These are phyloP conservation scores for Afroboletus lepidellus DNA, from an alignment of 1,284 basidiomycete genomes.

Conservation along the genomic window DNA sequence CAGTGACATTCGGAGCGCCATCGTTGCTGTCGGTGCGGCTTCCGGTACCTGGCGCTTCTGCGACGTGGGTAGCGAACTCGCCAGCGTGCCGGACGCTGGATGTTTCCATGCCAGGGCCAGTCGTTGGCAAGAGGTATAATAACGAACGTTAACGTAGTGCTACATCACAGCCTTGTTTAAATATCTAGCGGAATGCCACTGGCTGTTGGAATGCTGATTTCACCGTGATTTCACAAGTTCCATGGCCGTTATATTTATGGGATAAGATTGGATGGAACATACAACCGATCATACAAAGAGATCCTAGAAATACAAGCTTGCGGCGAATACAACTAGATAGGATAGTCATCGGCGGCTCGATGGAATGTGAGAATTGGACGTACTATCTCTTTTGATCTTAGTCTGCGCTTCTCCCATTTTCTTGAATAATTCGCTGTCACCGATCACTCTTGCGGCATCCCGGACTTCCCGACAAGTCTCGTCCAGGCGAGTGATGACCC, in stretches of 20 bases:
- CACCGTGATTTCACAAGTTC: conserved; percentile 5
- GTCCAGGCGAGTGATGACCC: conserved; percentile 93
- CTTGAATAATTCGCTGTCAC: conserved; percentile 91
- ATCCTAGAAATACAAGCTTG: conserved; percentile 79
- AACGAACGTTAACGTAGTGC: not conserved
- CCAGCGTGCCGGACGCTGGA: not conserved
- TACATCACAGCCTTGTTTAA: conserved; percentile 6
- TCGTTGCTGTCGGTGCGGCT: conserved; percentile 8
- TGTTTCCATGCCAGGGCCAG: conserved; percentile 15
- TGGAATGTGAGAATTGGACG: conserved; percentile 36
- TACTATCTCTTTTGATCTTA: conserved; percentile 92
- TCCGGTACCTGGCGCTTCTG: conserved; percentile 12
- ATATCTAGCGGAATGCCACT: conserved; percentile 4
- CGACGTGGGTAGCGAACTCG: conserved; percentile 1
- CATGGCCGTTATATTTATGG: not conserved
- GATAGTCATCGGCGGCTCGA: conserved; percentile 7
- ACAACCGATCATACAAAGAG: not conserved
- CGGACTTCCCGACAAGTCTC: conserved; percentile 97
- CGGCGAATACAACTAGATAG: conserved; percentile 74
- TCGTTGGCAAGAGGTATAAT: conserved; percentile 2
- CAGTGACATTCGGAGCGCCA: not conserved
- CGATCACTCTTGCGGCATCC: conserved; percentile 96
- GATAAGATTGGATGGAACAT: too few species aligned
- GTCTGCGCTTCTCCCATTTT: conserved; percentile 97
- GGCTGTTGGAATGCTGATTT: conserved; percentile 25